These are phyloP conservation scores for Pleurotus giganteus DNA, from an alignment of 768 basidiomycete species.

Conservation along the genomic window DNA sequence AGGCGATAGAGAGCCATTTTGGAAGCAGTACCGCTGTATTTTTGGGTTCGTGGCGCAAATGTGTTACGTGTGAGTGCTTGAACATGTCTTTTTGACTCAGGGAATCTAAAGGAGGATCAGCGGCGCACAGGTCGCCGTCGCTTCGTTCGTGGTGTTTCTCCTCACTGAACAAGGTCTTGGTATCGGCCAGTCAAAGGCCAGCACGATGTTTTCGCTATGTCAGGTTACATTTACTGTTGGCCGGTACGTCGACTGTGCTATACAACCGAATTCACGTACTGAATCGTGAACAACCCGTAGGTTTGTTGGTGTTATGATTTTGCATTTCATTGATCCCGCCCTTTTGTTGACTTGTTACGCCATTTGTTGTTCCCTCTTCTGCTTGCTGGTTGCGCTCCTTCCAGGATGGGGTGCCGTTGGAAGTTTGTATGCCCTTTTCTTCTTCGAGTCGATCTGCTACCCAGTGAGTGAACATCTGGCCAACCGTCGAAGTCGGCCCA, in stretches of 20 bases:
- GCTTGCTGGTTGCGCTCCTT: constrained; percentile 47
- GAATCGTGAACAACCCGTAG: constrained; percentile 25
- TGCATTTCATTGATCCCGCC: constrained; percentile 66
- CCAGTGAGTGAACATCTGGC: constrained; percentile 35
- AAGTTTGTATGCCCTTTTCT: constrained; percentile 65
- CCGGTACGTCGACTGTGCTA: constrained; percentile 33
- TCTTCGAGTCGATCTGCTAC: constrained; percentile 76
- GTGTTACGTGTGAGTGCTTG: constrained; percentile 49
- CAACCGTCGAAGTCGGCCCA: neutral
- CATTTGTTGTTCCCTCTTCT: constrained; percentile 48
- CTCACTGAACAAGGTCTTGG: constrained; percentile 62
- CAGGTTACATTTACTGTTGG: constrained; percentile 67
- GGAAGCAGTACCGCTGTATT: constrained; percentile 67
- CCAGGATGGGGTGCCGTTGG: constrained; percentile 54
- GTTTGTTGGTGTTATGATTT: constrained; percentile 59
- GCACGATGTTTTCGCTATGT: constrained; percentile 68
- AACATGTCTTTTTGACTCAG: neutral
- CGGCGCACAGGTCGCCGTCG: constrained; percentile 67
- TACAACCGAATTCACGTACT: neutral
- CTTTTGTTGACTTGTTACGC: constrained; percentile 56
- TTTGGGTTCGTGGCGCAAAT: constrained; percentile 77
- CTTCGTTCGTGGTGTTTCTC: constrained; percentile 68
- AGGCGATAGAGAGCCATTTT: constrained; percentile 52
- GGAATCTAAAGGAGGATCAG: constrained; percentile 16
- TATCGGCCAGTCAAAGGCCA: constrained; percentile 48